Evolutionary conservation across 495 filamentous ascomycete species (phyloP), one percentile per base, ranked within the genome.

Genomic region (Poronia punctata): DNA sequence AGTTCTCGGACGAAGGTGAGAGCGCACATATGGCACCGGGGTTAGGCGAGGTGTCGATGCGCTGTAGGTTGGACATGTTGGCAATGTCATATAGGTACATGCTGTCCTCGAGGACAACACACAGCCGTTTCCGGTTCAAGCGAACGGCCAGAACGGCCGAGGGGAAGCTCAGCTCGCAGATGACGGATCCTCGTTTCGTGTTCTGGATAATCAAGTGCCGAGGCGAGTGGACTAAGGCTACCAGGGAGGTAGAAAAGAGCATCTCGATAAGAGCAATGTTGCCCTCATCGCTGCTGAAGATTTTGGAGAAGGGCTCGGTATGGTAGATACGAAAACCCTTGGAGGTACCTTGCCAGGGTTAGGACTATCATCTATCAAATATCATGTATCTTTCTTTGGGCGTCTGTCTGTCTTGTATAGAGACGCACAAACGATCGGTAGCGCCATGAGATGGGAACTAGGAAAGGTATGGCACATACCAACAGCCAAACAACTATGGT

Each of bases 41-140:
- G 52, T 97, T 97, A 11, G 90, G 88, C 3, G 88, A 94, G 7
- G 90, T 97, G 42, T 87, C 82, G 29, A 95, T 89, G 2, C 85
- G 95, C 48, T 84, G 79, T 17, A 95, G 69, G 23, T 96, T 72
- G 54, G 83, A 88, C 92, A 98, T 98, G 53, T 95, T 97, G 56
- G 88, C 84, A 38, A 98, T 96, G 59, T 97, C 92, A 64, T 98
- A 98, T 23, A 98, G 72, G 62, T 95, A 98, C 45, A 97, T 94
- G 57, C 94, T 82, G 42, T 94, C 86, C 56, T 97, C 92, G 26
- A 97, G 70, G 2, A 97, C 81, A 7, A 97, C 88, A 20, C 88
- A 86, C 9, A 98, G 77, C 14, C 92, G 78, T 61, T 96, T 97
- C 26, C 93, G 79, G 59, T 97, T 97, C 52, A 98, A 67, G 51